Conservation (phyloP, 2,329 filamentous ascomycete species). For the Davidsoniella neocaledoniae region DNA sequence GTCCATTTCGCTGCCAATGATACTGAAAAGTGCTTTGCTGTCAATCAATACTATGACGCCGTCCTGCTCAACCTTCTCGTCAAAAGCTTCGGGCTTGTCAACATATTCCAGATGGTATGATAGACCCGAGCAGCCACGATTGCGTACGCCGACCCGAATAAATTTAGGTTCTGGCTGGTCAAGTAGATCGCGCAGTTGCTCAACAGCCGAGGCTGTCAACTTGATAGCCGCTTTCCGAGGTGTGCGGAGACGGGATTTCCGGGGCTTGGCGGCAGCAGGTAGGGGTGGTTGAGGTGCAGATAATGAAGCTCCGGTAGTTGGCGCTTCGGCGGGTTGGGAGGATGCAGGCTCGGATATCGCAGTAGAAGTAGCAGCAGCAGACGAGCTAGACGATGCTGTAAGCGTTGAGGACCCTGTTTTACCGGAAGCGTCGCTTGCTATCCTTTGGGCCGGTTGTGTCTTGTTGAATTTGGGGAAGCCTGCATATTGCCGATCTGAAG, state of each 20-base stretch:
- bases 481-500: conserved; percentile 4
- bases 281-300: neutral
- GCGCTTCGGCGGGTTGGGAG: neutral
- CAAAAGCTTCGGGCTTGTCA: conserved; percentile 72
- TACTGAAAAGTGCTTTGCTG: conserved; percentile 93
- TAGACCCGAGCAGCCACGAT: conserved; percentile 82
- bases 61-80: conserved; percentile 88
- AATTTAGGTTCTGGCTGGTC: conserved; percentile 79
- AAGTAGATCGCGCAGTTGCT: conserved; percentile 60
- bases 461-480: neutral
- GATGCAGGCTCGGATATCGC: neutral
- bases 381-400: neutral
- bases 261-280: conserved; percentile 25
- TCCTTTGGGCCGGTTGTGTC: neutral
- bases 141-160: conserved; percentile 86
- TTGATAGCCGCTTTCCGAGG: conserved; percentile 85
- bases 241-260: conserved; percentile 41
- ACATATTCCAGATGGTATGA: conserved; percentile 93
- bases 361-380: neutral
- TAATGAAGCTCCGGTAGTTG: neutral
- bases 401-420: too few species aligned
- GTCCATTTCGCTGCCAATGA: conserved; percentile 98
- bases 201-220: conserved; percentile 62
- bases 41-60: conserved; percentile 92
- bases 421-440: neutral